Percentiles rank a stretch among this genome's conserved stretches.
Evolutionary conservation across 176 grass and related monocot species (phyloP).

Genomic region (Eragrostis curvula): DNA sequence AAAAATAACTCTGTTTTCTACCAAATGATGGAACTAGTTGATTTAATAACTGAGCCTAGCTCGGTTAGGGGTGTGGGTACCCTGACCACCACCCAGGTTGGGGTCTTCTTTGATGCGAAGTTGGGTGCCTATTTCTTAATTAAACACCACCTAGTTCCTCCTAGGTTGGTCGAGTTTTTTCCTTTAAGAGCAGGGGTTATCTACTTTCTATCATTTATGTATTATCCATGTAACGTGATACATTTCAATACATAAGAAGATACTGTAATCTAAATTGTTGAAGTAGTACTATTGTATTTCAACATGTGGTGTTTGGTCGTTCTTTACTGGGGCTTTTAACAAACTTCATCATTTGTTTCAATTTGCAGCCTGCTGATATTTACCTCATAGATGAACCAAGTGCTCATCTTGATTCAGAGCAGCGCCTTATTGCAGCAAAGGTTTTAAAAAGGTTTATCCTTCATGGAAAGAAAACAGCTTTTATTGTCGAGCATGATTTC

Average conservation of each 20-base stretch:
- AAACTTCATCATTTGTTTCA: neutral
- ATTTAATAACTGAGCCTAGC: too few species aligned
- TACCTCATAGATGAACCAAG: conserved; percentile 95
- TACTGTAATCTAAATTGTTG: neutral
- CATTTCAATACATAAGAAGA: neutral
- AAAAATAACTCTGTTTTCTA: too few species aligned
- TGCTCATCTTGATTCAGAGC: conserved; percentile 91
- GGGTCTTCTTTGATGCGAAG: too few species aligned
- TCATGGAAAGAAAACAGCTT: conserved; percentile 94
- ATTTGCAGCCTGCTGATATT: conserved; percentile 77
- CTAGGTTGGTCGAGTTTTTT: too few species aligned
- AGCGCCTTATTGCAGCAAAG: conserved; percentile 79
- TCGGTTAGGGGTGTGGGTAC: too few species aligned
- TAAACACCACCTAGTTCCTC: too few species aligned
- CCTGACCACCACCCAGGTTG: too few species aligned
- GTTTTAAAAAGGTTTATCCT: conserved; percentile 97
- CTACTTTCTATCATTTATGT: neutral
- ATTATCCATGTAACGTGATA: neutral
- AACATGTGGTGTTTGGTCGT: neutral
- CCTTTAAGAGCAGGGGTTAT: too few species aligned
- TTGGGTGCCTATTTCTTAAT: too few species aligned
- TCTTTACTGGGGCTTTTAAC: neutral
- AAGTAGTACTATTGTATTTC: neutral
- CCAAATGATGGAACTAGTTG: too few species aligned
- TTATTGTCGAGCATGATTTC: conserved; percentile 94